phyloP scores from a whole-genome alignment of 2,329 filamentous ascomycete species.

The Hawksworthiomyces lignivorus region DNA sequence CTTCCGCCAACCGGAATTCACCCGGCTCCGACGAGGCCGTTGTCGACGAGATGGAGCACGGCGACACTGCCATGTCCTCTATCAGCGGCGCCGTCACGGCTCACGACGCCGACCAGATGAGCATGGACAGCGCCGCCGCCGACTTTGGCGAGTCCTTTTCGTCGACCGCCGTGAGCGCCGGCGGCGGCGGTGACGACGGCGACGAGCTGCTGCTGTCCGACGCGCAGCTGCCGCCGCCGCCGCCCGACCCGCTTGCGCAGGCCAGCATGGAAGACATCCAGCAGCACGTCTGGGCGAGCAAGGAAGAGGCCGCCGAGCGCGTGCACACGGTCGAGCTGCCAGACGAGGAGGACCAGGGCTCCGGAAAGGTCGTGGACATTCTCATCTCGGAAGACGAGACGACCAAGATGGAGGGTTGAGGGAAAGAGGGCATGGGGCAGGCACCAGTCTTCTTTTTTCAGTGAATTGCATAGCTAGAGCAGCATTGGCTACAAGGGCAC shows the following conservation, averaged over 20 bases:
- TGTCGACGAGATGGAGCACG: conserved; percentile 11
- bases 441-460: not conserved
- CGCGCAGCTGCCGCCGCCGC: conserved; percentile 18
- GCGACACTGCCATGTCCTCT: conserved; percentile 5
- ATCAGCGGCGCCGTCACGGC: conserved; percentile 5
- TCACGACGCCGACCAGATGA: conserved; percentile 7
- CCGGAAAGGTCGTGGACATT: conserved; percentile 42
- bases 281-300: conserved; percentile 27
- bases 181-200: conserved; percentile 6
- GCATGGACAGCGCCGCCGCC: conserved; percentile 1
- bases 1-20: conserved; percentile 8
- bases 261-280: conserved; percentile 23
- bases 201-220: not conserved
- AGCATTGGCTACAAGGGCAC: too few relatives aligned
- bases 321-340: conserved; percentile 33
- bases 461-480: too few relatives aligned
- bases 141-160: not conserved
- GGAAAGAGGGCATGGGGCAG: too few relatives aligned
- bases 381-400: conserved; percentile 35
- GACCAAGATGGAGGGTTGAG: conserved; percentile 7
- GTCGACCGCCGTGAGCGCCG: conserved; percentile 11
- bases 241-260: conserved; percentile 16
- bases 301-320: conserved; percentile 25
- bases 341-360: conserved; percentile 27
- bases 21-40: conserved; percentile 9